phyloP scores from a whole-genome alignment of 169 alveolate species.

The Plasmodium berghei region DNA sequence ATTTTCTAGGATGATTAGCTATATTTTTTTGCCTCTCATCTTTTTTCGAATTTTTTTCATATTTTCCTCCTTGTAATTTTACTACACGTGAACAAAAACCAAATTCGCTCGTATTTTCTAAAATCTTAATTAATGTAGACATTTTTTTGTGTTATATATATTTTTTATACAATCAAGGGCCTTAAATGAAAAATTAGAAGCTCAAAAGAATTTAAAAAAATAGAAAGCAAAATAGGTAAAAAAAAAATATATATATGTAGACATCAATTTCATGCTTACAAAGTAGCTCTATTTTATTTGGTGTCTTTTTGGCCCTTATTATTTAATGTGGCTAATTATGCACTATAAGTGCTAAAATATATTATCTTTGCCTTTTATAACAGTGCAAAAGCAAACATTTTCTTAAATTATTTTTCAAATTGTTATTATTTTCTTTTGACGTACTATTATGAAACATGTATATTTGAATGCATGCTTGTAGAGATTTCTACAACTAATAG shows the following conservation, averaged over 20 bases:
- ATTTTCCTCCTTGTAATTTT: slow-evolving; percentile 14
- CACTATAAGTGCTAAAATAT: slow-evolving; percentile 24
- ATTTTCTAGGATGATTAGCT: slow-evolving; percentile 3
- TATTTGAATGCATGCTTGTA: no score
- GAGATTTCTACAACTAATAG: no score
- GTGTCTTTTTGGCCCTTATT: background rate
- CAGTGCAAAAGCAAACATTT: background rate
- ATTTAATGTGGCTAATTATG: slow-evolving; percentile 1
- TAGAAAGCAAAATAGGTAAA: background rate
- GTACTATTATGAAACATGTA: no score
- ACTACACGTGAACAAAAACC: slow-evolving; percentile 57
- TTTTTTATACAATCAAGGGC: background rate
- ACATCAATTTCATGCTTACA: background rate
- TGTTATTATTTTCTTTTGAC: background rate
- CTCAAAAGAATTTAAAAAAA: background rate
- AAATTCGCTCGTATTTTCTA: slow-evolving; percentile 40
- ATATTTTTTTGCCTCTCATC: background rate
- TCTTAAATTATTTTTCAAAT: background rate
- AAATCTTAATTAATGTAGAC: slow-evolving; percentile 28
- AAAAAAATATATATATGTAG: background rate
- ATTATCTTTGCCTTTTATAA: background rate
- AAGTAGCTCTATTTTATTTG: background rate
- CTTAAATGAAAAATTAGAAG: no score
- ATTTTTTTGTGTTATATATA: slow-evolving; percentile 3
- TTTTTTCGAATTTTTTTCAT: background rate